Base-by-base conservation (phyloP, 306 rosid genomes). In the Citrullus amarus region DNA sequence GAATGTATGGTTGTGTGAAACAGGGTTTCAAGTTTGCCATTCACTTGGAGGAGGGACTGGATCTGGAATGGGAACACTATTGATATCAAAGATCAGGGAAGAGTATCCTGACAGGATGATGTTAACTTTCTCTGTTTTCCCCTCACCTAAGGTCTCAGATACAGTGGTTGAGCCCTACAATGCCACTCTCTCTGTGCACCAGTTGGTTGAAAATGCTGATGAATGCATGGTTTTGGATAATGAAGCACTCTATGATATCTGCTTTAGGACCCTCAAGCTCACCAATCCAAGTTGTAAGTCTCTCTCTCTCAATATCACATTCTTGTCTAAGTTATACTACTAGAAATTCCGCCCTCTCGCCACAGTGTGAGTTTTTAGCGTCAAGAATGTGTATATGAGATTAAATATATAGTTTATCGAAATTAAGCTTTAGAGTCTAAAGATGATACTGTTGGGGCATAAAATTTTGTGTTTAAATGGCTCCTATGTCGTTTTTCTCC, bases 41-140 rank as follows among this genome's bases (percentile, higher is more conserved):
- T 93, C 96, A 76, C 85, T 93, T 55, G 97, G 96, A 83, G 97
- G 98, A n/a, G 98, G 94, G 72, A 93, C 98, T 36, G 98, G 98
- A 16, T 93, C 96, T 32, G 98, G 96, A 76, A 93, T 93, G 98
- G 98, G 98, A 48, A 93, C 98, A 8, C 60, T 93, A 55, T 83
- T 93, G 55, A 91, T 91, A 82, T 93, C 98, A 80, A 93, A 93
- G 98, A 93, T 91, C 74, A 90, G 98, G 86, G 98, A 93, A 85
- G 98, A 93, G 83, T 93, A 91, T 66, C 98, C 96, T 8, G 98
- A 93, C 77, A 83, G 98, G 76, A 93, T 93, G 96, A 93, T 93
- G 98, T 74, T 93, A 84, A 93, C 98, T 54, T 93, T 93, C 86
- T 93, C 98, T 9, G 96, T 93, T 36, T 93, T 91, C 77, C 96